Conservation (phyloP, 148 eudicot genomes). For the Cornus suecica region DNA sequence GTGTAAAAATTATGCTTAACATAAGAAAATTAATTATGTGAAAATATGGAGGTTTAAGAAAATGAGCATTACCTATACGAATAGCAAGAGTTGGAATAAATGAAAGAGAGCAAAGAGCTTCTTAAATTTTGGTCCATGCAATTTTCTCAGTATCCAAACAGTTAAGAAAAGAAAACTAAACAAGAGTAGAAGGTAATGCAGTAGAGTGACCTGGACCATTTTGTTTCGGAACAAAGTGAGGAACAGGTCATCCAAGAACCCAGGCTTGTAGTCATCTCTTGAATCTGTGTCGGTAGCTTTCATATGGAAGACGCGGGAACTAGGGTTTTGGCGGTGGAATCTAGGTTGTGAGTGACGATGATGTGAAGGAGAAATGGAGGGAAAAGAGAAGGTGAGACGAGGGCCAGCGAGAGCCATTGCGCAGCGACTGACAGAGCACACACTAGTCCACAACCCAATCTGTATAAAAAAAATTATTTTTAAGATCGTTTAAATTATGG, state of each 20-base stretch:
- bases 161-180: neutral
- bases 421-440: too few species aligned
- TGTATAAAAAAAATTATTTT: too few species aligned
- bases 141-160: neutral
- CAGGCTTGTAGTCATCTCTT: conserved; percentile 33
- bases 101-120: too few species aligned
- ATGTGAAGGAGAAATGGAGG: neutral
- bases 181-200: neutral
- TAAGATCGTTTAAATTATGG: too few species aligned
- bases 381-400: neutral
- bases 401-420: neutral
- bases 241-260: conserved; percentile 36
- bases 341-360: neutral
- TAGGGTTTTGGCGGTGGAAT: neutral
- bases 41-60: too few species aligned
- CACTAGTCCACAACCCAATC: too few species aligned
- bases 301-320: conserved; percentile 2
- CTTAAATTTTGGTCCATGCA: too few species aligned
- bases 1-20: too few species aligned
- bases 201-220: conserved; percentile 39
- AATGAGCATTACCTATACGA: too few species aligned
- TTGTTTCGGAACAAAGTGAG: conserved; percentile 41
- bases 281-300: conserved; percentile 20
- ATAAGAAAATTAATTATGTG: too few species aligned
- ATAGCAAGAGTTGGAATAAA: too few species aligned